These are phyloP conservation scores for Clavispora vitiphila DNA, from an alignment of 805 yeast species.

Conservation along the genomic window DNA sequence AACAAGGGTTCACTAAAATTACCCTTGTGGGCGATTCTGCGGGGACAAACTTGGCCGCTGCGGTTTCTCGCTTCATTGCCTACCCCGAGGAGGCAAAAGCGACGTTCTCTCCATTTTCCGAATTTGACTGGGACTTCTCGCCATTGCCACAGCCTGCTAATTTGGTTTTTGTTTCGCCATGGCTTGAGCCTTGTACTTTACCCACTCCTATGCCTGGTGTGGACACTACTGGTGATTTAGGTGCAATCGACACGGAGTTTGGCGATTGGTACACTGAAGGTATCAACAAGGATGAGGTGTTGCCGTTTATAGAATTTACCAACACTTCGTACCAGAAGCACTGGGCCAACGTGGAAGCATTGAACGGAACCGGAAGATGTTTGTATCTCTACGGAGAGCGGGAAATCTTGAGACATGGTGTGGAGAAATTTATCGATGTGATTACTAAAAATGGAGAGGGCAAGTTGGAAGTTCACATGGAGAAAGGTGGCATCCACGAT, in stretches of 20 bases:
- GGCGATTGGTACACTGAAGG: constrained; percentile 31
- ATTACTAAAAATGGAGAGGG: constrained; percentile 15
- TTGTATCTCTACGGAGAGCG: constrained; percentile 28
- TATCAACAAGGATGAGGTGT: constrained; percentile 9
- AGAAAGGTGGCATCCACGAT: constrained; percentile 34
- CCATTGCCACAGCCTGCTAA: constrained; percentile 25
- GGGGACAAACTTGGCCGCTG: constrained; percentile 12
- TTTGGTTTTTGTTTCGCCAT: constrained; percentile 27
- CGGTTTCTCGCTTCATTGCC: constrained; percentile 17
- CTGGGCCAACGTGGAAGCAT: constrained; percentile 24
- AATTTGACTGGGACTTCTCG: constrained; percentile 16
- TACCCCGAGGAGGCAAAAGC: constrained; percentile 26
- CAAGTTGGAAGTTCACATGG: constrained; percentile 17
- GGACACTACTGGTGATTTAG: constrained; percentile 28
- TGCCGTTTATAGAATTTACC: constrained; percentile 20
- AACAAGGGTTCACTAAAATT: constrained; percentile 9
- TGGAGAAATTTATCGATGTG: constrained; percentile 21
- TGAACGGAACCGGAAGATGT: constrained; percentile 17
- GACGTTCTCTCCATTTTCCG: constrained; percentile 18
- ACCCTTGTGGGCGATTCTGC: constrained; percentile 12
- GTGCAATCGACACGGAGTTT: constrained; percentile 22
- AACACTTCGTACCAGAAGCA: constrained; percentile 19
- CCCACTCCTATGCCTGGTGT: constrained; percentile 22
- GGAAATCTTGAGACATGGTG: constrained; percentile 27
- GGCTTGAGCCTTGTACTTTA: constrained; percentile 28